Conservation (phyloP, 257 asterid species). For the Verbascum thapsus region DNA sequence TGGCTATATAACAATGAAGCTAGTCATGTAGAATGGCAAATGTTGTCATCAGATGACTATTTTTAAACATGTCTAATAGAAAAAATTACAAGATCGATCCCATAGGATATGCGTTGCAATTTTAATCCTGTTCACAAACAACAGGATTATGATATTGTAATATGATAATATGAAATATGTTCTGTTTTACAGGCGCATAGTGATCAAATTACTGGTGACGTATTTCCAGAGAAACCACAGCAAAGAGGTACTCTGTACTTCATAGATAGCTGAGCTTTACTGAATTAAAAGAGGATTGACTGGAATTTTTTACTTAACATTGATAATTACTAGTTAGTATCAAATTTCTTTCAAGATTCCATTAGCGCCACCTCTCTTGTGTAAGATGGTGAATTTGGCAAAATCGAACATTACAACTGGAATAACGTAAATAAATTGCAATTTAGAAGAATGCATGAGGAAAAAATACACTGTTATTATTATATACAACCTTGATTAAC, state of each 20-base stretch:
- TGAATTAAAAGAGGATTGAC: too few relatives aligned
- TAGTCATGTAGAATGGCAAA: background rate
- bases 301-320: too few relatives aligned
- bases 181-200: conserved; percentile 82
- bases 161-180: background rate
- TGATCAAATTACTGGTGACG: conserved; percentile 89
- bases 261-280: conserved; percentile 4
- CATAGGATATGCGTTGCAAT: too few relatives aligned
- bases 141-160: too few relatives aligned
- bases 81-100: too few relatives aligned
- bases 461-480: background rate
- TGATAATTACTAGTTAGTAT: too few relatives aligned
- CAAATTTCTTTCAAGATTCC: too few relatives aligned
- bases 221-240: conserved; percentile 97
- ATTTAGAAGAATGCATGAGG: background rate
- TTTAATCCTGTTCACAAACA: too few relatives aligned
- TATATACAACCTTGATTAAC: background rate
- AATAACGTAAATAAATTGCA: background rate
- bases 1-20: conserved; percentile 13
- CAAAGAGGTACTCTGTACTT: conserved; percentile 68
- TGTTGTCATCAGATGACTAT: conserved; percentile 8
- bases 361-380: background rate
- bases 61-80: background rate
- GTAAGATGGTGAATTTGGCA: background rate
- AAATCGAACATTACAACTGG: background rate